These are phyloP conservation scores for Hypoxylon perforatum DNA, from an alignment of 495 filamentous ascomycete species.

Conservation along the genomic window DNA sequence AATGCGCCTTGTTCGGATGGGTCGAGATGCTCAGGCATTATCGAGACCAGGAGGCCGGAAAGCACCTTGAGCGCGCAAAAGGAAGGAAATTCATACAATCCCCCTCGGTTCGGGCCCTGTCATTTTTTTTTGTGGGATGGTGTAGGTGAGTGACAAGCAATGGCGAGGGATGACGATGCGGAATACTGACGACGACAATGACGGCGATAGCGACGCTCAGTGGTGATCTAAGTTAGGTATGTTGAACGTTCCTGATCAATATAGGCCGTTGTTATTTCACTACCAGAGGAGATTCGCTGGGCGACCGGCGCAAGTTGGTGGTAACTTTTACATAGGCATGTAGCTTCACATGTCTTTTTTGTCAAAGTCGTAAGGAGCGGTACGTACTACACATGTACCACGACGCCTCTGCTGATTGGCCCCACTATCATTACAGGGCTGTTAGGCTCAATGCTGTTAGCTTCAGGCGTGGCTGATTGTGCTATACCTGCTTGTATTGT, in stretches of 20 bases:
- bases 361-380: conserved; percentile 7
- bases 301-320: conserved; percentile 10
- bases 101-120: conserved; percentile 11
- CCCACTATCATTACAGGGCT: too few relatives aligned
- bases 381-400: too few relatives aligned
- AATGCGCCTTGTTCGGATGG: conserved; percentile 51
- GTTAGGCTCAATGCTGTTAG: too few relatives aligned
- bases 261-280: too few relatives aligned
- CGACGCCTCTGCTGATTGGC: neutral
- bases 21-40: conserved; percentile 55
- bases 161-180: too few relatives aligned
- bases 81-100: conserved; percentile 34
- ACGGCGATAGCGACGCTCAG: neutral
- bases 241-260: neutral
- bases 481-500: too few relatives aligned
- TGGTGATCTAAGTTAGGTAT: neutral
- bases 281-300: neutral
- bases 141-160: too few relatives aligned
- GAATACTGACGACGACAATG: too few relatives aligned
- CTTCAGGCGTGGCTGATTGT: too few relatives aligned
- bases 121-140: conserved; percentile 13
- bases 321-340: conserved; percentile 17
- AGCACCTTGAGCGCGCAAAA: conserved; percentile 28
- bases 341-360: conserved; percentile 32
- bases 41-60: conserved; percentile 36